These are phyloP conservation scores for Gossypium thurberi DNA, from an alignment of 345 rosid genomes.

Conservation along the genomic window DNA sequence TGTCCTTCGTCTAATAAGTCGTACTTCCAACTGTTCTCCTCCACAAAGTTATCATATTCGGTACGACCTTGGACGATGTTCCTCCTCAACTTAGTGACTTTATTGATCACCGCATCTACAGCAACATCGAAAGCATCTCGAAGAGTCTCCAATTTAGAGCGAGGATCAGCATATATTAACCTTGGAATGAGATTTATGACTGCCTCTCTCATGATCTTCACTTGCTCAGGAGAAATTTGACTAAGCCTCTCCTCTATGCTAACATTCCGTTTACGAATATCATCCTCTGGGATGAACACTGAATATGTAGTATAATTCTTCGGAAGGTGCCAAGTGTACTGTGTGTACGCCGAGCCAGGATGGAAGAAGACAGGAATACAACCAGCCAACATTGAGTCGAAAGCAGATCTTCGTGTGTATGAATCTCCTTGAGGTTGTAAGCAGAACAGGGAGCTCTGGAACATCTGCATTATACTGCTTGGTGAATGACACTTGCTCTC, in stretches of 20 bases:
- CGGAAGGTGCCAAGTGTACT: constrained; percentile 88
- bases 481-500: constrained; percentile 95
- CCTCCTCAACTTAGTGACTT: constrained; percentile 76
- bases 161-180: constrained; percentile 73
- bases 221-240: constrained; percentile 64
- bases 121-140: constrained; percentile 83
- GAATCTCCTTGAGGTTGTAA: constrained; percentile 93
- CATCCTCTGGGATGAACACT: constrained; percentile 77
- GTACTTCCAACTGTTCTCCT: constrained; percentile 91
- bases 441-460: constrained; percentile 78
- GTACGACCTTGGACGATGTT: constrained; percentile 61
- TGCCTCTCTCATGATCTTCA: constrained; percentile 63
- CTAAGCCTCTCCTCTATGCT: constrained; percentile 70
- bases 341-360: constrained; percentile 88
- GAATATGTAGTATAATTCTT: constrained; percentile 77
- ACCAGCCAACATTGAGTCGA: constrained; percentile 81
- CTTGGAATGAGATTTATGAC: constrained; percentile 67
- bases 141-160: constrained; percentile 52
- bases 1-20: constrained; percentile 76
- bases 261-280: constrained; percentile 58
- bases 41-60: constrained; percentile 74
- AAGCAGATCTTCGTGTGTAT: constrained; percentile 81
- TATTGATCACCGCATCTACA: constrained; percentile 67
- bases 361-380: constrained; percentile 92
- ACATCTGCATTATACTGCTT: constrained; percentile 81